Base-by-base conservation (phyloP, 2,329 filamentous ascomycete genomes). In the Pyrenophora teres region DNA sequence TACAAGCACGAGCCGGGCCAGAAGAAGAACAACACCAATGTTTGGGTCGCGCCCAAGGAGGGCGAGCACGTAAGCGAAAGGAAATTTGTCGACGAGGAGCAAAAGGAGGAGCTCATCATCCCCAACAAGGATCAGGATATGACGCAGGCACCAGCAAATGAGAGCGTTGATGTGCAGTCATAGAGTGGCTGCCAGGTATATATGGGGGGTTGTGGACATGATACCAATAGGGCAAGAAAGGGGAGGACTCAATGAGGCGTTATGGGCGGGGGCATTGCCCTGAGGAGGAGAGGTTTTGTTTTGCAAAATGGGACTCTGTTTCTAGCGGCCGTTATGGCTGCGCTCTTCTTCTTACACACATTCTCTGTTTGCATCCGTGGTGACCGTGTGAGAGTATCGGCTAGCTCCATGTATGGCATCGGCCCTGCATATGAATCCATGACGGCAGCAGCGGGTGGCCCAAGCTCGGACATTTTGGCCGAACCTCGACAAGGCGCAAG, bases 1-100 rank as follows among this genome's bases (percentile, higher is more conserved):
- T 97, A 91, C 78, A 92, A 92, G 74, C 94, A 99, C 74, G 88
- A 87, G 35, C 91, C 95, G 47, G 94, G 93, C 10, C 94, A 99
- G 70, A 82, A 83, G 78, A 86, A 90, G 63, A 63, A 56, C 44
- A 91, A 89, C 43, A 85, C 83, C 73, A 97, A 96, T 77, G 90
- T 95, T 23, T 97, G 93, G 93, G 92, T 87, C 15, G 83, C 90
- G 3, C 83, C 63, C 8, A 71, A 72, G 53, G 63, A 65, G 25
- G 70, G 69, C 33, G 68, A 69, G 16, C 90, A 96, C 72, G 86
- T 96, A 42, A 96, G 91, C 68, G 90, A 96, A 74, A 83, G 92
- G 64, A 93, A 90, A 70, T 97, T 96, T 76, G 86, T 93, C 43
- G 86, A 90, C 51, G 87, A 90, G 40, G 78, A 80, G 9, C 82